These are phyloP conservation scores for Arabidopsis hybrid DNA, from an alignment of 441 rosid genomes.

Conservation along the genomic window DNA sequence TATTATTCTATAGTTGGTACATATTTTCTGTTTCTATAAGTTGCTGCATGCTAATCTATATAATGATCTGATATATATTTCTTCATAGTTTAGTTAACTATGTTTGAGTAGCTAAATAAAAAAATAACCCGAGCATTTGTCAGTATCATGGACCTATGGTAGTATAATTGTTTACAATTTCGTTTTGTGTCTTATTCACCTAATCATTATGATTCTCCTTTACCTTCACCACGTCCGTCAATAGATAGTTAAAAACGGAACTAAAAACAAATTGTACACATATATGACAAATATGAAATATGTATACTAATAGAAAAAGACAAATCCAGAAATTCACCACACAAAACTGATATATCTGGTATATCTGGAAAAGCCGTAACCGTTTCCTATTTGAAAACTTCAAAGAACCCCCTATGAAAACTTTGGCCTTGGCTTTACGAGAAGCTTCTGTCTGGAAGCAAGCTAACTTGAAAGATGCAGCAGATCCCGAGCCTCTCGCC, in stretches of 20 bases:
- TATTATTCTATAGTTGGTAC: not conserved
- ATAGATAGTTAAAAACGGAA: slow-evolving; percentile 9
- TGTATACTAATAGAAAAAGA: slow-evolving; percentile 3
- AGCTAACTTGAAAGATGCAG: no score
- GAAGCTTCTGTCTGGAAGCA: no score
- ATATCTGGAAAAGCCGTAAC: no score
- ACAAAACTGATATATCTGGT: not conserved
- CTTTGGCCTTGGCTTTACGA: no score
- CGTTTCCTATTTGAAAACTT: no score
- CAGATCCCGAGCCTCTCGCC: no score
- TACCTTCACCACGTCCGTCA: slow-evolving; percentile 29
- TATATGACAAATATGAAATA: not conserved
- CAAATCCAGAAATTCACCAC: not conserved
- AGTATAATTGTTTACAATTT: slow-evolving; percentile 1
- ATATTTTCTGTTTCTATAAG: not conserved
- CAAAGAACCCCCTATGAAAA: no score
- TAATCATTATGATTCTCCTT: not conserved
- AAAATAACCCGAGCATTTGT: not conserved
- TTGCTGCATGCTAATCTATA: not conserved
- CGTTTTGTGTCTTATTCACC: slow-evolving; percentile 12
- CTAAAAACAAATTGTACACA: not conserved
- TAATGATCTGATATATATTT: not conserved
- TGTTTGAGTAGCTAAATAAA: not conserved
- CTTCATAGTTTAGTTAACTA: not conserved
- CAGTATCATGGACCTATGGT: slow-evolving; percentile 4